A percentile compares a stretch with the other conserved stretches of the same genome.
phyloP scores from a whole-genome alignment of 371 early-diverging fungal species.

The Haplosporangium sp. region DNA sequence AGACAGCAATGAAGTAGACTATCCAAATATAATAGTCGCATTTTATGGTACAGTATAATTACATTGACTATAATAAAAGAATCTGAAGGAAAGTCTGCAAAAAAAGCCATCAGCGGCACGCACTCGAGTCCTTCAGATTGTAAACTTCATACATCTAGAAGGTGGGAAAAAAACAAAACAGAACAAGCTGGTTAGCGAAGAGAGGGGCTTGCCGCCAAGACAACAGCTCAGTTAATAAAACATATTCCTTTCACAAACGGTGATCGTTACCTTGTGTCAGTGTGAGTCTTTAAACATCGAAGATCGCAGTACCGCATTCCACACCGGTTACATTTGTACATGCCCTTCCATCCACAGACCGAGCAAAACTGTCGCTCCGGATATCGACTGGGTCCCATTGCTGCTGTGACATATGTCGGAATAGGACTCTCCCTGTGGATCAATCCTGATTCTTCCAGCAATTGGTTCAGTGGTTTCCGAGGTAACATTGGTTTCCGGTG shows the following conservation, averaged over 20 bases:
- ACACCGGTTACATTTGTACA: conserved; percentile 69
- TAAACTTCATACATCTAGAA: conserved; percentile 32
- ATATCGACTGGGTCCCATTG: conserved; percentile 64
- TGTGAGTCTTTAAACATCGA: conserved; percentile 65
- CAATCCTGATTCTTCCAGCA: conserved; percentile 66
- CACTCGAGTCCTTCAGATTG: conserved; percentile 10
- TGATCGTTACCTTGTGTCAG: conserved; percentile 66
- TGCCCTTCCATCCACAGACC: conserved; percentile 72
- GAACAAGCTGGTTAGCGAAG: background rate
- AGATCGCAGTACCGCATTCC: conserved; percentile 77
- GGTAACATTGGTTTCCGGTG: conserved; percentile 46
- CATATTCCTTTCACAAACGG: background rate
- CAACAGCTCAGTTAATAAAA: background rate
- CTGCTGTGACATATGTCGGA: conserved; percentile 66
- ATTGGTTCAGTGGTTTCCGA: conserved; percentile 63
- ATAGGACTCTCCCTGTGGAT: conserved; percentile 38
- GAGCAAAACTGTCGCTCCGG: conserved; percentile 76
- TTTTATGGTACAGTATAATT: too few relatives aligned
- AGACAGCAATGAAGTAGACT: too few relatives aligned
- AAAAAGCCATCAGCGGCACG: too few relatives aligned
- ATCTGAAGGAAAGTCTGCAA: too few relatives aligned
- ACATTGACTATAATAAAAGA: too few relatives aligned
- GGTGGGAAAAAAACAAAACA: background rate
- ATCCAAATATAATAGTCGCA: too few relatives aligned
- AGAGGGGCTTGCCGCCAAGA: background rate